Percentiles rank a stretch among this genome's conserved stretches.
Evolutionary conservation across 228 moss, liverwort and hornwort species (phyloP).

Genomic region (Sphagnum magellanicum): DNA sequence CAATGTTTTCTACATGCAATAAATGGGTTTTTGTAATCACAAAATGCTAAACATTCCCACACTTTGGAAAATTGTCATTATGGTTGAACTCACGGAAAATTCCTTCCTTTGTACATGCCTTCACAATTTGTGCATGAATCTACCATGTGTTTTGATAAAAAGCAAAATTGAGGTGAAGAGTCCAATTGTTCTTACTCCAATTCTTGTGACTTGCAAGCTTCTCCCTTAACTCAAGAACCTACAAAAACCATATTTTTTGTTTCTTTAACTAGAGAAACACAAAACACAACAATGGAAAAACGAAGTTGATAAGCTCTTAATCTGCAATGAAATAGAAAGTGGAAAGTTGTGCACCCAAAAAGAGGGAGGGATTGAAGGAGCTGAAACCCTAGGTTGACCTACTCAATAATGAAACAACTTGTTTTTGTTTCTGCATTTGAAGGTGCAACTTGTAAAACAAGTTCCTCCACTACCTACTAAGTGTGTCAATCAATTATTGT

Average conservation of each 20-base stretch:
- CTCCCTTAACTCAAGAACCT: slow-evolving; percentile 62
- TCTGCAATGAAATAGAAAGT: no score
- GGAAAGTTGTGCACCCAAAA: no score
- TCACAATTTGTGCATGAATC: neutral
- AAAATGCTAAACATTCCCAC: no score
- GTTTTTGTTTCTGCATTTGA: slow-evolving; percentile 31
- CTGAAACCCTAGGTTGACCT: slow-evolving; percentile 13
- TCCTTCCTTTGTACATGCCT: no score
- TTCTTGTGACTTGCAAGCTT: slow-evolving; percentile 36
- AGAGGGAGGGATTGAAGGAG: neutral
- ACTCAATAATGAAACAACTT: slow-evolving; percentile 49
- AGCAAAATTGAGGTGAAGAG: no score
- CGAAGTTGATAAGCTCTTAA: no score
- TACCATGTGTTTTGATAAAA: no score
- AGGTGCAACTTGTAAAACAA: slow-evolving; percentile 44
- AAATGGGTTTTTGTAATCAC: neutral
- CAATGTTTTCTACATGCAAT: slow-evolving; percentile 35
- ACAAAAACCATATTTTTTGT: neutral
- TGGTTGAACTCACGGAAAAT: no score
- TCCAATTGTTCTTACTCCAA: slow-evolving; percentile 35
- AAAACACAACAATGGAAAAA: no score
- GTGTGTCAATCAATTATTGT: no score
- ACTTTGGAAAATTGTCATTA: no score
- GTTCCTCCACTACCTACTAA: slow-evolving; percentile 51
- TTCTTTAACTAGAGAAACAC: no score